Conservation (phyloP, 352 stramenopile species). For the Aphanomyces euteiches region DNA sequence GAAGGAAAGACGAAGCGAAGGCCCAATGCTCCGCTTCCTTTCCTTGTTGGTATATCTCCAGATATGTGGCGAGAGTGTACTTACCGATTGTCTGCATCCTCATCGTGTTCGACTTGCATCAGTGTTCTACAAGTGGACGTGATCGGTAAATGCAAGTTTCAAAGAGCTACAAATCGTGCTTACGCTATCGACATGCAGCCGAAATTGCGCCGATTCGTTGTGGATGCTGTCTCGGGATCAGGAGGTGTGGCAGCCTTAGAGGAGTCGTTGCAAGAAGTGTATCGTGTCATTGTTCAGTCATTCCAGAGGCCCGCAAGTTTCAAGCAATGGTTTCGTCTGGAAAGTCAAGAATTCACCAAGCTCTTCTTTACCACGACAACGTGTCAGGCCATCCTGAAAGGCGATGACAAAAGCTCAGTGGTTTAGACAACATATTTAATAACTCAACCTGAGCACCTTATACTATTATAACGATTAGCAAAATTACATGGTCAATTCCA, state of each 20-base stretch:
- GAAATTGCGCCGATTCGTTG: slow-evolving; percentile 18
- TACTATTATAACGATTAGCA: not conserved
- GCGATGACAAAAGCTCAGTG: not conserved
- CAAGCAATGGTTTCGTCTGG: slow-evolving; percentile 29
- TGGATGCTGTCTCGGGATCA: not conserved
- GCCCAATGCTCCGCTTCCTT: not conserved
- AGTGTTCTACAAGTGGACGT: slow-evolving; percentile 27
- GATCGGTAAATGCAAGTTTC: slow-evolving; percentile 1
- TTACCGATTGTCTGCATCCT: slow-evolving; percentile 14
- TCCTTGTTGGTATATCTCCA: slow-evolving; percentile 13
- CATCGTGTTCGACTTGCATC: slow-evolving; percentile 13
- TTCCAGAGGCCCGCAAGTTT: slow-evolving; percentile 16
- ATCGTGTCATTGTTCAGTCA: slow-evolving; percentile 11
- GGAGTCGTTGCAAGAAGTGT: slow-evolving; percentile 9
- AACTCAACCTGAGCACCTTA: too few species aligned
- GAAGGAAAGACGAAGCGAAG: slow-evolving; percentile 31
- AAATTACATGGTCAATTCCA: slow-evolving; percentile 98
- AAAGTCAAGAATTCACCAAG: slow-evolving; percentile 28
- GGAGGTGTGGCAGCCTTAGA: not conserved
- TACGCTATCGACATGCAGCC: slow-evolving; percentile 18
- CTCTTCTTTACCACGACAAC: slow-evolving; percentile 16
- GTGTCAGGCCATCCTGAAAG: slow-evolving; percentile 21
- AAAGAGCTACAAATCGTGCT: slow-evolving; percentile 18
- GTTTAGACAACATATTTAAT: too few species aligned
- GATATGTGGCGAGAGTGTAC: slow-evolving; percentile 26